These are phyloP conservation scores for Halocafeteria seosinensis DNA, from an alignment of 108 stramenopile species.

Conservation along the genomic window DNA sequence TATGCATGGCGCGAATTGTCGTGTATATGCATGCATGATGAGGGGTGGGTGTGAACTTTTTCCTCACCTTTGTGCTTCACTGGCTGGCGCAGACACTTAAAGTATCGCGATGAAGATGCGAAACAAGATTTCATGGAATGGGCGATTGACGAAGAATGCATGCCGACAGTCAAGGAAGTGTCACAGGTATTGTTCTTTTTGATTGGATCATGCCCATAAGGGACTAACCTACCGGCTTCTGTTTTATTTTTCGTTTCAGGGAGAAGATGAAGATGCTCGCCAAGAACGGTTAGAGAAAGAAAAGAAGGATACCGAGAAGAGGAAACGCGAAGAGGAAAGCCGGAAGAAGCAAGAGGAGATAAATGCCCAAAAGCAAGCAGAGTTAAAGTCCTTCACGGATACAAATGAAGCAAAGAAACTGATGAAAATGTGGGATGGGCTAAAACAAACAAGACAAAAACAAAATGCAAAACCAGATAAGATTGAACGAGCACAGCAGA, in stretches of 20 bases:
- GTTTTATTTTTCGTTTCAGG: too few species aligned
- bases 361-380: too few species aligned
- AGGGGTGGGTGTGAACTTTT: too few species aligned
- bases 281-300: not conserved
- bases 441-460: not conserved
- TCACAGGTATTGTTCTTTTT: not conserved
- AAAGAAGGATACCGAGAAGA: not conserved
- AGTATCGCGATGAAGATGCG: not conserved
- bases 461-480: not conserved
- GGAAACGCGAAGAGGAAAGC: not conserved
- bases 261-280: not conserved
- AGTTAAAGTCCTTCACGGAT: too few species aligned
- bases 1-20: not conserved
- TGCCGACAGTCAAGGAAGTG: not conserved
- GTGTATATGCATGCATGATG: too few species aligned
- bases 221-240: not conserved
- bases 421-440: too few species aligned
- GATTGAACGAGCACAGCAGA: not conserved
- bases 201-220: too few species aligned
- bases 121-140: slow-evolving; percentile 3
- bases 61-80: too few species aligned
- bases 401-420: too few species aligned
- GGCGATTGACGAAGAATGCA: not conserved
- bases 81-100: not conserved
- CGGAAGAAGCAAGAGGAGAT: not conserved